These are phyloP conservation scores for Phialophora chinensis DNA, from an alignment of 2,329 filamentous ascomycete species.

Conservation along the genomic window DNA sequence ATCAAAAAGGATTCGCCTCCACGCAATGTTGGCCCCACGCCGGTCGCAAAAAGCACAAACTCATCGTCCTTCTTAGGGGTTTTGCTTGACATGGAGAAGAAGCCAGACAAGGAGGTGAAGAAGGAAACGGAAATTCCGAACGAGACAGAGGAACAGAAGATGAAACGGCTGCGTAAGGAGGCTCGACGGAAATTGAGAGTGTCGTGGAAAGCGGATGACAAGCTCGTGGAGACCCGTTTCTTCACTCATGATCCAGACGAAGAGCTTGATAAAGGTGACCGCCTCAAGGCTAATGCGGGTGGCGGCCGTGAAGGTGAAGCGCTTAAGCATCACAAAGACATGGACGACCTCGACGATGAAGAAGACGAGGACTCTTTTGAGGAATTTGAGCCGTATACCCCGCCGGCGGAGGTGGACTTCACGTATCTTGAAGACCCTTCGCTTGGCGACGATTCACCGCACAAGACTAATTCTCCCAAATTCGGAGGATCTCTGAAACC, in stretches of 20 bases:
- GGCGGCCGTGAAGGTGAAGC: constrained; percentile 63
- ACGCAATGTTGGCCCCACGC: constrained; percentile 31
- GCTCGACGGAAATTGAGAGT: constrained; percentile 66
- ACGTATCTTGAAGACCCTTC: constrained; percentile 46
- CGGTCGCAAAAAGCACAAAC: constrained; percentile 47
- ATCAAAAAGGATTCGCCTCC: constrained; percentile 46
- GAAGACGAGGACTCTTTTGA: constrained; percentile 57
- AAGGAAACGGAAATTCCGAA: constrained; percentile 58
- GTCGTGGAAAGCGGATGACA: constrained; percentile 63
- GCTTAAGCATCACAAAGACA: constrained; percentile 55
- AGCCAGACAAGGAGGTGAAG: constrained; percentile 61
- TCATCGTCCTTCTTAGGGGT: constrained; percentile 57
- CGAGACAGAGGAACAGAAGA: constrained; percentile 65
- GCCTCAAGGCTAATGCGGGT: constrained; percentile 62
- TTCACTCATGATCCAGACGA: constrained; percentile 70
- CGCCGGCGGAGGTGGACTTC: constrained; percentile 48
- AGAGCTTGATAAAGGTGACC: constrained; percentile 64
- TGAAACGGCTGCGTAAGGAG: constrained; percentile 66
- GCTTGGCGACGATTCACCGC: constrained; percentile 28
- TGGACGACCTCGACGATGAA: constrained; percentile 65
- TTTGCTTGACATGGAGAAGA: constrained; percentile 58
- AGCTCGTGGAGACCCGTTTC: constrained; percentile 62
- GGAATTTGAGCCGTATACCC: constrained; percentile 48
- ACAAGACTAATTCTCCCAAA: constrained; percentile 48
- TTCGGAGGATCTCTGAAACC: constrained; percentile 50